Percentiles rank a stretch among this genome's conserved stretches.
Evolutionary conservation across 1,284 basidiomycete species (phyloP).

Genomic region (Sporisorium graminicola): DNA sequence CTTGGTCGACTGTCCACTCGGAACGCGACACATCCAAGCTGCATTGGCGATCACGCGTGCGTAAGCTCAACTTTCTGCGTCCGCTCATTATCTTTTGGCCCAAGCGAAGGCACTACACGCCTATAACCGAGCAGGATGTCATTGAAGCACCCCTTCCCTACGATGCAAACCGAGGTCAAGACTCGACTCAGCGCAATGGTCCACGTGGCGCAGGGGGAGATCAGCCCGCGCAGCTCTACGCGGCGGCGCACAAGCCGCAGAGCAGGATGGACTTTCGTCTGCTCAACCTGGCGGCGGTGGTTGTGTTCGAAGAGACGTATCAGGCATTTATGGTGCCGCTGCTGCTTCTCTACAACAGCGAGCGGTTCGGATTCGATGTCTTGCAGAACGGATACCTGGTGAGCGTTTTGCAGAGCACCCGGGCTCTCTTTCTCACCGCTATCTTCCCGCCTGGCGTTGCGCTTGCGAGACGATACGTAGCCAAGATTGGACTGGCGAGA

Average conservation of each 20-base stretch:
- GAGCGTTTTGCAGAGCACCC: slow-evolving; percentile 55
- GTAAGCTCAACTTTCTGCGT: slow-evolving; percentile 54
- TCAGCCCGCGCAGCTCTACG: slow-evolving; percentile 23
- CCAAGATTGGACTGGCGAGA: slow-evolving; percentile 38
- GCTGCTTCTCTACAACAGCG: slow-evolving; percentile 63
- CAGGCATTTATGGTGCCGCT: slow-evolving; percentile 64
- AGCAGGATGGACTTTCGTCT: slow-evolving; percentile 51
- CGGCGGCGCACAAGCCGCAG: slow-evolving; percentile 31
- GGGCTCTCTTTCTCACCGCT: slow-evolving; percentile 58
- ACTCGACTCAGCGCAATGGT: not conserved
- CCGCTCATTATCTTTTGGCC: slow-evolving; percentile 60
- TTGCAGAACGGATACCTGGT: slow-evolving; percentile 63
- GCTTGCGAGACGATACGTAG: slow-evolving; percentile 43
- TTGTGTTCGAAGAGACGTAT: slow-evolving; percentile 61
- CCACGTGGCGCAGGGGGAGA: not conserved
- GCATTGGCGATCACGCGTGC: slow-evolving; percentile 45
- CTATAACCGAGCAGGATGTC: slow-evolving; percentile 29
- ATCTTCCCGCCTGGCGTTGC: slow-evolving; percentile 58
- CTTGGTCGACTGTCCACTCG: slow-evolving; percentile 37
- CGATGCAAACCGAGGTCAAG: not conserved
- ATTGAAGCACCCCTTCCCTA: slow-evolving; percentile 31
- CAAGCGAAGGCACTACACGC: slow-evolving; percentile 28
- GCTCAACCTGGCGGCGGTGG: slow-evolving; percentile 55
- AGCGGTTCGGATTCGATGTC: slow-evolving; percentile 58
- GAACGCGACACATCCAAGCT: slow-evolving; percentile 39